phyloP scores from a whole-genome alignment of 2,329 filamentous ascomycete genomes.

The Phyllosticta citribraziliensis region DNA sequence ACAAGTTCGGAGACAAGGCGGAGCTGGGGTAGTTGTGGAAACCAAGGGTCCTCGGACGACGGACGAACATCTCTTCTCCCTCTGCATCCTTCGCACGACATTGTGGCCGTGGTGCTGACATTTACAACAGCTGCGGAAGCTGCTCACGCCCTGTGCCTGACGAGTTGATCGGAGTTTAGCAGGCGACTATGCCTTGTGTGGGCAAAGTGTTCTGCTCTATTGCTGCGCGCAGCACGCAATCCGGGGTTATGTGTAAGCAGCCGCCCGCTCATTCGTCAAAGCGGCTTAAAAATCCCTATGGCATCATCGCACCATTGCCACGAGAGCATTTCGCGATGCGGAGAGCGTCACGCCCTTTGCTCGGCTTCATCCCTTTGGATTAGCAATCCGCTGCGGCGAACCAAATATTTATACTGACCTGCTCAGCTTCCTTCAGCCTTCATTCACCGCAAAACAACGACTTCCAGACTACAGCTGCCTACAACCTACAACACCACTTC shows the following conservation, averaged over 20 bases:
- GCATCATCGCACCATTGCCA: slow-evolving; percentile 10
- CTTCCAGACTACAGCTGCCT: neutral
- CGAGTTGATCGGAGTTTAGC: neutral
- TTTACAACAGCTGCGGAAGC: neutral
- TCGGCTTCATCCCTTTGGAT: neutral
- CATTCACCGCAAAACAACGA: neutral
- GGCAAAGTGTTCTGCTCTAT: neutral
- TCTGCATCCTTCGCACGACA: neutral
- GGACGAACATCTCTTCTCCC: neutral
- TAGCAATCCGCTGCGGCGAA: neutral
- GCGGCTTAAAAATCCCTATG: slow-evolving; percentile 8
- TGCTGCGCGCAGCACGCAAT: slow-evolving; percentile 8
- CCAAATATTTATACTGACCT: neutral
- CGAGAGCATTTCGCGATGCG: neutral
- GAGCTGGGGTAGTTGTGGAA: neutral
- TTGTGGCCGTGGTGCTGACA: neutral
- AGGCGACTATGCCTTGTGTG: neutral
- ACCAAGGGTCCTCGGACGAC: neutral
- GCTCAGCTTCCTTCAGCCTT: neutral
- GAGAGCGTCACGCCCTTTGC: slow-evolving; percentile 1
- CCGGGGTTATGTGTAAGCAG: slow-evolving; percentile 7
- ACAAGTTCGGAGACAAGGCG: neutral
- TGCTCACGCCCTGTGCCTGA: neutral
- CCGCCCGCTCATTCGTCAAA: neutral
- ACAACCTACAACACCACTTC: neutral